Percentiles rank a stretch among this genome's conserved stretches.
Conservation (phyloP, 768 basidiomycete genomes). For the Lentinus tigrinus region DNA sequence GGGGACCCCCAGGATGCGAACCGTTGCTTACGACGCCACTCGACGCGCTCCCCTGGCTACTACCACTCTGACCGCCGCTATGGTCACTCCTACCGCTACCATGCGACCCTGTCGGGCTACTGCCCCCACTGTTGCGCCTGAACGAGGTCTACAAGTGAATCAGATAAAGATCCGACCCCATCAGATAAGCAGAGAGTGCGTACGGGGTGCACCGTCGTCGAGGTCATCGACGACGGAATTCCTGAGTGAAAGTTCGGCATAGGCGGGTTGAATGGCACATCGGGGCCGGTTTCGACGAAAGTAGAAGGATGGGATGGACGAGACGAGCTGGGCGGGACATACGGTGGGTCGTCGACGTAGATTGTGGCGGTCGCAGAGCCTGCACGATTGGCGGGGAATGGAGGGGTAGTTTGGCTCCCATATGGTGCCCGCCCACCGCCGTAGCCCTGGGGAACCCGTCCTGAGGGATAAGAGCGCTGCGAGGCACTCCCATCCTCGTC, state of each 20-base stretch:
- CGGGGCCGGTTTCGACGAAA: constrained; percentile 9
- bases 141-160: constrained; percentile 4
- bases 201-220: constrained; percentile 9
- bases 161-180: constrained; percentile 2
- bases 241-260: not conserved
- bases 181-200: constrained; percentile 17
- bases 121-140: constrained; percentile 12
- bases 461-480: constrained; percentile 6
- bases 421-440: constrained; percentile 6
- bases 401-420: constrained; percentile 8
- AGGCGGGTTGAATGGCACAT: not conserved
- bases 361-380: constrained; percentile 11
- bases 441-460: constrained; percentile 7
- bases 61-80: constrained; percentile 8
- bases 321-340: constrained; percentile 14
- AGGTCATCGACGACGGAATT: constrained; percentile 6
- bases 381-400: constrained; percentile 1
- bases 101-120: constrained; percentile 14
- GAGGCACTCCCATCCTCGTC: constrained; percentile 12
- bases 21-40: constrained; percentile 11
- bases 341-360: constrained; percentile 20
- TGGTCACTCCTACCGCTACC: constrained; percentile 12
- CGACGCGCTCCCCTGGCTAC: constrained; percentile 14
- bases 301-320: not conserved
- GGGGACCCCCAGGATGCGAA: not conserved